Percentiles rank a stretch among this genome's conserved stretches.
Evolutionary conservation across 2,329 filamentous ascomycete species (phyloP).

Genomic region (Geosmithia morbida): DNA sequence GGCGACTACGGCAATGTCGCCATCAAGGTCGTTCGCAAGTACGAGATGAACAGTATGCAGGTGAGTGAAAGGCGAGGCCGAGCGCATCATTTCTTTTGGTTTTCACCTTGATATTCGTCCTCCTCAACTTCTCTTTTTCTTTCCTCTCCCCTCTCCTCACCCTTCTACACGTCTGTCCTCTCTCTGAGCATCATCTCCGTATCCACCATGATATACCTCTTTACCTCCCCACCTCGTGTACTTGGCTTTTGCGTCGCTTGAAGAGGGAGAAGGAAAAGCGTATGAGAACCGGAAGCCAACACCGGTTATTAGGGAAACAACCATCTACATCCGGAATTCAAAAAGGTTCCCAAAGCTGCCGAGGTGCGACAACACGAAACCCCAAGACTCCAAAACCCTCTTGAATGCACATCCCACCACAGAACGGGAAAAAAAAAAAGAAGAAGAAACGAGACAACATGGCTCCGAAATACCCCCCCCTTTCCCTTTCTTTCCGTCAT

Average conservation of each 20-base stretch:
- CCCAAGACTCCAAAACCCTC: not conserved
- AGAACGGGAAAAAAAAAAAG: constrained; percentile 4
- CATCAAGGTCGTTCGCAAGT: constrained; percentile 98
- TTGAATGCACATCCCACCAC: constrained; percentile 4
- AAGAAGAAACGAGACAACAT: constrained; percentile 5
- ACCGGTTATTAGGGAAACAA: constrained; percentile 58
- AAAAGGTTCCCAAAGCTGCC: constrained; percentile 86
- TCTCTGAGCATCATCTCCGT: not conserved
- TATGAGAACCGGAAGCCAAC: constrained; percentile 39
- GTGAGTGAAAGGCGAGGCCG: constrained; percentile 42
- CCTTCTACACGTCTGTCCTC: not conserved
- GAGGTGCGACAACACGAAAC: constrained; percentile 58
- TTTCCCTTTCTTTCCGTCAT: constrained; percentile 10
- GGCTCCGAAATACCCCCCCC: constrained; percentile 9
- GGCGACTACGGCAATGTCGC: constrained; percentile 69
- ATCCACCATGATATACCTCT: not conserved
- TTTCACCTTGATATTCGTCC: constrained; percentile 6
- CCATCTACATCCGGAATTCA: constrained; percentile 92
- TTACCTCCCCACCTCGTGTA: not conserved
- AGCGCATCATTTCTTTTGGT: not conserved
- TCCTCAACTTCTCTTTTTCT: constrained; percentile 8
- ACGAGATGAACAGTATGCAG: constrained; percentile 97
- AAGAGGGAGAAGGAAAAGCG: constrained; percentile 4
- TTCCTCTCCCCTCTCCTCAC: constrained; percentile 1
- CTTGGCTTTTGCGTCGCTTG: constrained; percentile 6